Conservation (phyloP, 495 filamentous ascomycete genomes). For the Aspergillus taichungensis region DNA sequence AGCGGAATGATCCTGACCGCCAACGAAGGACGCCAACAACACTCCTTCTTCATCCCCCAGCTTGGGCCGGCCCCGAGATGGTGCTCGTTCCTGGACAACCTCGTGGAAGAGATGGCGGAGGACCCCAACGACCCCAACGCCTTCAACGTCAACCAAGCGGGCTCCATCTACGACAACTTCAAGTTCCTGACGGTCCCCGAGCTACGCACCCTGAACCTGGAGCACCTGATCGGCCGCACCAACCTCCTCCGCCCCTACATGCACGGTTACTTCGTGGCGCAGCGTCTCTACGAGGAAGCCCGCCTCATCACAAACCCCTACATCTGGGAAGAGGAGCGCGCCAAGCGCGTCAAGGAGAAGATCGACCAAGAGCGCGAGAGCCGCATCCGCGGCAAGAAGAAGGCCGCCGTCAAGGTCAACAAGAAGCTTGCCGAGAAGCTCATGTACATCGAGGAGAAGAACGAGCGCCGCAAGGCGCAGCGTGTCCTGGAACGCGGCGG, state of each 20-base stretch:
- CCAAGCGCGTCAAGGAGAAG: conserved; percentile 80
- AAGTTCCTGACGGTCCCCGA: conserved; percentile 89
- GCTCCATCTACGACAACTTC: conserved; percentile 93
- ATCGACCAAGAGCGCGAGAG: conserved; percentile 90
- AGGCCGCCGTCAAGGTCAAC: conserved; percentile 86
- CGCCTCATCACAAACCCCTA: conserved; percentile 84
- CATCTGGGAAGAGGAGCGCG: conserved; percentile 80
- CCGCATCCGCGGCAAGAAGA: conserved; percentile 86
- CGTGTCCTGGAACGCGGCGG: conserved; percentile 48
- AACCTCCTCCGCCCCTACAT: conserved; percentile 88
- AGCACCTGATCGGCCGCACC: conserved; percentile 79
- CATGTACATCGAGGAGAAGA: conserved; percentile 69
- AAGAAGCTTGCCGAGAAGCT: conserved; percentile 76
- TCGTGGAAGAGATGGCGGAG: conserved; percentile 98
- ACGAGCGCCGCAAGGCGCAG: conserved; percentile 55
- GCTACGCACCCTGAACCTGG: conserved; percentile 68
- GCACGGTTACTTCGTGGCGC: conserved; percentile 96
- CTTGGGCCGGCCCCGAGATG: conserved; percentile 87
- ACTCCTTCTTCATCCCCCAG: conserved; percentile 93
- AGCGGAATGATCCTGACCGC: conserved; percentile 90
- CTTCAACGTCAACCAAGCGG: conserved; percentile 41
- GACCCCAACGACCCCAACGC: conserved; percentile 60
- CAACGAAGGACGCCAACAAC: conserved; percentile 87
- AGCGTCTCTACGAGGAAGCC: conserved; percentile 91
- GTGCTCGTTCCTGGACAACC: conserved; percentile 93